These are phyloP conservation scores for Syzygium grande DNA, from an alignment of 345 rosid genomes.

Conservation along the genomic window DNA sequence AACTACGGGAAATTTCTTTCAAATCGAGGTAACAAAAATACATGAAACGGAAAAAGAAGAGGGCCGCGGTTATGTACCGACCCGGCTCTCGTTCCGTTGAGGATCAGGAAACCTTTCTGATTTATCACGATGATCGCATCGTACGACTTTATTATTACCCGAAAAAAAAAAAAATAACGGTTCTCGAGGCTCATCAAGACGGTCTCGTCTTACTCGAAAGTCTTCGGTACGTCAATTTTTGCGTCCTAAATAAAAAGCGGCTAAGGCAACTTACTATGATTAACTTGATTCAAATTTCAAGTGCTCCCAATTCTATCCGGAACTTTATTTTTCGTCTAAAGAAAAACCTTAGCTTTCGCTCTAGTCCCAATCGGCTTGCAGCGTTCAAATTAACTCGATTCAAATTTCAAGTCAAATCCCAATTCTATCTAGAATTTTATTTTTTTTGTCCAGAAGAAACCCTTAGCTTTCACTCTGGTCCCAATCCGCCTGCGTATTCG, in stretches of 20 bases:
- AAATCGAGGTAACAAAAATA: not conserved
- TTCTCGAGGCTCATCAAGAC: rapidly evolving
- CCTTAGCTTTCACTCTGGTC: too few species aligned
- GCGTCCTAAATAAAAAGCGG: rapidly evolving
- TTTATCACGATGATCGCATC: rapidly evolving
- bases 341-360: too few species aligned
- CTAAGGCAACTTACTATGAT: too few species aligned
- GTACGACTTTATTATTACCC: rapidly evolving
- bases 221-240: not conserved
- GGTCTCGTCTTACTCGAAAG: not conserved
- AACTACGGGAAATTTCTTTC: not conserved
- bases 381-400: too few species aligned
- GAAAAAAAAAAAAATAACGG: not conserved
- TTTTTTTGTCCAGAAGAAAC: too few species aligned
- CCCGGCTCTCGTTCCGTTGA: not conserved
- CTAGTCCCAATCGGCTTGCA: too few species aligned
- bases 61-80: not conserved
- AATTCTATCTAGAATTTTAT: too few species aligned
- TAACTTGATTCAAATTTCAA: too few species aligned
- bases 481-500: too few species aligned
- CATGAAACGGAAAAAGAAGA: not conserved
- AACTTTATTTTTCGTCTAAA: too few species aligned
- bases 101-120: rapidly evolving
- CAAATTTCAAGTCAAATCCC: too few species aligned
- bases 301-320: too few species aligned